Evolutionary conservation across 768 basidiomycete genomes (phyloP).

Genomic region (Suillus paluster): DNA sequence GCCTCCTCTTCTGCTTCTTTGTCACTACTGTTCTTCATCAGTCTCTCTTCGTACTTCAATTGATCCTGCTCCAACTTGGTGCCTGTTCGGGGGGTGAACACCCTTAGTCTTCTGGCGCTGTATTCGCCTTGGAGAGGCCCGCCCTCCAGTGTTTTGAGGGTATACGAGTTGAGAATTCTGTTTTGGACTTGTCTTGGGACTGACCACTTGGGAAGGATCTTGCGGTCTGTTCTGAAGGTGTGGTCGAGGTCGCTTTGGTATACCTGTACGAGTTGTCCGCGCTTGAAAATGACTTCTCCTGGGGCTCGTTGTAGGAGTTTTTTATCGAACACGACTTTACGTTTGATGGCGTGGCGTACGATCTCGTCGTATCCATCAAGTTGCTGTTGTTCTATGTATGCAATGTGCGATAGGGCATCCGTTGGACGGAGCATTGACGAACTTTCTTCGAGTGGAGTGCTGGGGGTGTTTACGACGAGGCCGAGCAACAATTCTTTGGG

Average conservation of each 20-base stretch:
- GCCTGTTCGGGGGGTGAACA: too few relatives aligned
- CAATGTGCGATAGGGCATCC: constrained; percentile 23
- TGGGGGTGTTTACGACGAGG: constrained; percentile 9
- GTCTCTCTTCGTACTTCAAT: too few relatives aligned
- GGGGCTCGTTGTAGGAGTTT: constrained; percentile 16
- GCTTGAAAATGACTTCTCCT: constrained; percentile 27
- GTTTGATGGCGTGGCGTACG: constrained; percentile 22
- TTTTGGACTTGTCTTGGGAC: too few relatives aligned
- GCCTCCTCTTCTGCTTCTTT: too few relatives aligned
- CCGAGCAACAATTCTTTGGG: constrained; percentile 14
- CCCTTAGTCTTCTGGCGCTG: too few relatives aligned
- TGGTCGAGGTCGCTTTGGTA: constrained; percentile 28
- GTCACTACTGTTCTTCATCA: too few relatives aligned
- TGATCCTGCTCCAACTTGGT: too few relatives aligned
- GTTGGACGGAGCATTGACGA: neutral
- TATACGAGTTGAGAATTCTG: too few relatives aligned
- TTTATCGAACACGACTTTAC: constrained; percentile 35
- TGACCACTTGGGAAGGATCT: too few relatives aligned
- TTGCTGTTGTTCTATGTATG: constrained; percentile 34
- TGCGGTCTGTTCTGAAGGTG: too few relatives aligned
- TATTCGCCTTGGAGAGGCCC: too few relatives aligned
- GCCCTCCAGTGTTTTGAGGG: too few relatives aligned
- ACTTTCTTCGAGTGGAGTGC: constrained; percentile 6
- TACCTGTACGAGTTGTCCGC: constrained; percentile 37
- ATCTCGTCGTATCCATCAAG: constrained; percentile 32